Base-by-base conservation (phyloP, 2,329 filamentous ascomycete species). In the Aspergillus luchuensis region DNA sequence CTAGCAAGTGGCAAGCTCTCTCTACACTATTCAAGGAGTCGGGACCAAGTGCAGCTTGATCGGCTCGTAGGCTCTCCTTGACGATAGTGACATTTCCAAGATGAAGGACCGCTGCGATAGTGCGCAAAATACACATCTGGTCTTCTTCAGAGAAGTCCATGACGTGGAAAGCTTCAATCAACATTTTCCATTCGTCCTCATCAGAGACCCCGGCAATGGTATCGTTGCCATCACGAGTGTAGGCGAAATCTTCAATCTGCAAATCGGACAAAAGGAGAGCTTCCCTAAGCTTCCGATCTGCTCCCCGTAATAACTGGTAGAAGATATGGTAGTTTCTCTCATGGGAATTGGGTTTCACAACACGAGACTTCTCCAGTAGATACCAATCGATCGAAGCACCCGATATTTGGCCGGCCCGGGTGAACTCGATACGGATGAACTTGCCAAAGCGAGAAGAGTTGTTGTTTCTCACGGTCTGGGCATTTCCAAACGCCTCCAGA, bases 351-450 rank as follows among this genome's bases (percentile, higher is more conserved):
- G 97, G 86, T 45, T 89, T 89, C 19, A 99, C 94, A 7, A 99
- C 95, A 68, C 95, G 87, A n/a, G 95, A 99, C 77, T 99, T 99
- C 73, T 99, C 95, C 13, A 99, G 81, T 0, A 99, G 83, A 77
- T 98, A 99, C 95, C 95, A 99, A 75, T 99, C 93, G 66, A 99
- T 98, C 78, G 92, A 97, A 21, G 95, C 95, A 38, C 96, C 96
- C 4, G 91, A 91, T 66, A 99, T 99, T 57, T 95, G 90, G 28
- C 96, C 96, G 38, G 86, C 86, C 23, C 91, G 85, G 36, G 88
- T 92, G 78, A 99, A 97, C 73, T 97, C 92, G 71, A 99, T 99
- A 53, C 96, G 87, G 73, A 99, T 99, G 72, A 99, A 99, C 76
- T 99, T 99, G 73, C 95, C 95, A 71, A 99, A 99, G 65, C 95